Conservation (phyloP, 2,329 filamentous ascomycete species). For the Orbilia oligospora region DNA sequence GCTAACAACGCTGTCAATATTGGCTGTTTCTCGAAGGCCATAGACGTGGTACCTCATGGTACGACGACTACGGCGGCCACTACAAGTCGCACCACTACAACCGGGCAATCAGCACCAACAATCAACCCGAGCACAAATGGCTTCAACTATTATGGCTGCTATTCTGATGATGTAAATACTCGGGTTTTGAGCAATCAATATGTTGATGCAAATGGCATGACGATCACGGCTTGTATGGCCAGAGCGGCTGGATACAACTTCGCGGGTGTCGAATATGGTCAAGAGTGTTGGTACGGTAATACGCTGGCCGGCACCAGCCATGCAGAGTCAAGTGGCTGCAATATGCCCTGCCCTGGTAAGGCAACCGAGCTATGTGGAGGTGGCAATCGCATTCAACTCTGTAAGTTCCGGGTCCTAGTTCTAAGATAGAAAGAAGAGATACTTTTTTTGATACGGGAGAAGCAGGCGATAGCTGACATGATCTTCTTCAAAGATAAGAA, state of each 20-base stretch:
- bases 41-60: slow-evolving; percentile 28
- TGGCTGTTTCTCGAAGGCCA: slow-evolving; percentile 22
- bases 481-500: slow-evolving; percentile 13
- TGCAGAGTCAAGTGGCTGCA: slow-evolving; percentile 34
- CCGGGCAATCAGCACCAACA: slow-evolving; percentile 1
- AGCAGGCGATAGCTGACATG: no score
- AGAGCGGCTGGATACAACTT: slow-evolving; percentile 64
- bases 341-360: slow-evolving; percentile 37
- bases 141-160: slow-evolving; percentile 42
- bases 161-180: slow-evolving; percentile 22
- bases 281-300: slow-evolving; percentile 68
- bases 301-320: slow-evolving; percentile 26
- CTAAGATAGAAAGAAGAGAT: not conserved
- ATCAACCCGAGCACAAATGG: slow-evolving; percentile 17
- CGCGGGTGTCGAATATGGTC: slow-evolving; percentile 67
- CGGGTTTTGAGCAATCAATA: slow-evolving; percentile 17
- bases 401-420: not conserved
- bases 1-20: slow-evolving; percentile 31
- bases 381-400: slow-evolving; percentile 38
- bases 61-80: not conserved
- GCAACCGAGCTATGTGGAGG: slow-evolving; percentile 28
- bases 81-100: slow-evolving; percentile 15
- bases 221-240: slow-evolving; percentile 19
- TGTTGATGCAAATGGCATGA: slow-evolving; percentile 19
- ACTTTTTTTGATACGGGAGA: not conserved